Evolutionary conservation across 2,329 filamentous ascomycete genomes (phyloP), one percentile per base, ranked within the genome.

Genomic region (Hymenoscyphus fraxineus): DNA sequence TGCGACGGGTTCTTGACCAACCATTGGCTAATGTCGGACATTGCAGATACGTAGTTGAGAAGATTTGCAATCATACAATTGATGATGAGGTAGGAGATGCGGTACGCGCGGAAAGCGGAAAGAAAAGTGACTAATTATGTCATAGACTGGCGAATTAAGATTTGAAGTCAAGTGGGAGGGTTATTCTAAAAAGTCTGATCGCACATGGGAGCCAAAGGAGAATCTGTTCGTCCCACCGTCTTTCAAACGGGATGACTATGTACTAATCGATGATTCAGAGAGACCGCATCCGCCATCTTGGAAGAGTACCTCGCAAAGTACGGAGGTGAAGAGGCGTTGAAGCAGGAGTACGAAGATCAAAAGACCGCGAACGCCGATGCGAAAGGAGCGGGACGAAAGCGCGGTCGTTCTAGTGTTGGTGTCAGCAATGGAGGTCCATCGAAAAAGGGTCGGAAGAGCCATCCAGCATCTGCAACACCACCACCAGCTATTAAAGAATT

Each of bases 131-230:
- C 68, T 65, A 66, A 67, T 3, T 5, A 4, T 16, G 38, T 56
- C 41, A 58, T 63, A 70, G 70, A 69, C 69, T 47, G 84, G 83
- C 22, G 74, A 75, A 4, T 72, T 87, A 0, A 81, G 82, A 58
- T 93, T 89, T 72, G 82, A 88, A 60, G 89, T 95, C 41, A 93
- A 94, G 72, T 95, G 91, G 91, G 85, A 91, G 68, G 91, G 91
- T 2, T 95, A 88, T 67, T 85, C 90, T 0, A 84, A 87, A 66
- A 86, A 87, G 66, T 76, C 79, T 0, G 91, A 95, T 69, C 78
- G 85, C 72, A 95, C 91, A 0, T 94, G 90, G 91, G 91, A 95
- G 74, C 88, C 89, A 0, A 88, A 91, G 70, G 85, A 86, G 12
- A 93, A 93, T 70, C 78, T 92, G 65, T 77, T 70, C 85, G 87